phyloP scores from a whole-genome alignment of 768 basidiomycete species.

The Mycena floridula region DNA sequence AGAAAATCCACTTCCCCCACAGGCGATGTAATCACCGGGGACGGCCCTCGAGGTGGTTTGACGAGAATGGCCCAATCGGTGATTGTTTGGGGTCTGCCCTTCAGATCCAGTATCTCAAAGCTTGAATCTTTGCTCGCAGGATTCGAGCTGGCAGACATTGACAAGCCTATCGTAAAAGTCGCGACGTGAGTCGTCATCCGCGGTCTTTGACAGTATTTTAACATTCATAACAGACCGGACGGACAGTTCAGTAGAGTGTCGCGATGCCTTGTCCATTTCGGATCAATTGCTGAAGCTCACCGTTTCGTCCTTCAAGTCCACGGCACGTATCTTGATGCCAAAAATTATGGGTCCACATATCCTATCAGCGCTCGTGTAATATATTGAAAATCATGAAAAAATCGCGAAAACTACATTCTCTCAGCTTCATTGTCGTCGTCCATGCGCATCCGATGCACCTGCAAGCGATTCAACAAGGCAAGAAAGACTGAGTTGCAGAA shows the following conservation, averaged over 20 bases:
- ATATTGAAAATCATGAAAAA: constrained; percentile 27
- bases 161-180: neutral
- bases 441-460: constrained; percentile 56
- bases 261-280: constrained; percentile 50
- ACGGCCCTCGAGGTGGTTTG: constrained; percentile 49
- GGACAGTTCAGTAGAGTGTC: constrained; percentile 38
- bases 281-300: constrained; percentile 60
- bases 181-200: constrained; percentile 32
- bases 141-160: constrained; percentile 1
- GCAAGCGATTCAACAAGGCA: constrained; percentile 2
- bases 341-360: constrained; percentile 29
- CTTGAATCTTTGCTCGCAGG: neutral
- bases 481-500: too few relatives aligned
- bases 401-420: constrained; percentile 43
- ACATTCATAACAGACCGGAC: constrained; percentile 21
- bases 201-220: neutral
- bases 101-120: constrained; percentile 16
- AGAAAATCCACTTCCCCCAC: constrained; percentile 21
- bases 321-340: constrained; percentile 41
- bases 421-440: constrained; percentile 66
- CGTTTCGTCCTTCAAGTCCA: constrained; percentile 59
- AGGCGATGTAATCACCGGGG: constrained; percentile 23
- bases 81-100: constrained; percentile 57
- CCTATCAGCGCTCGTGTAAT: constrained; percentile 43
- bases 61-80: constrained; percentile 46